Base-by-base conservation (phyloP, 2,329 filamentous ascomycete species). In the Fusarium sp. region DNA sequence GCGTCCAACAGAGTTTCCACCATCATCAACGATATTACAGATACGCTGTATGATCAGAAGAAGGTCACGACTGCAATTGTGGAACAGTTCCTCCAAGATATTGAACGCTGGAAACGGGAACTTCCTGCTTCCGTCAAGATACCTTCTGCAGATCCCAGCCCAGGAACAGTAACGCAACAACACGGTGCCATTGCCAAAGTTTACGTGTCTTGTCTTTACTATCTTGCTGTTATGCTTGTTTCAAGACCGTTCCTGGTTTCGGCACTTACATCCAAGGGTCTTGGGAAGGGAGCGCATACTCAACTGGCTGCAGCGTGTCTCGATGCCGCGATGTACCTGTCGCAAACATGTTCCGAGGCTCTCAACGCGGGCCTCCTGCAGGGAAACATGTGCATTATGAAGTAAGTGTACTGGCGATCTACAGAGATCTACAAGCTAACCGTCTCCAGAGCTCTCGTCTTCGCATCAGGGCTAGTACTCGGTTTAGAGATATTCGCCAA, bases 321-420 rank as follows among this genome's bases (percentile, higher is more conserved):
- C 1, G 86, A 89, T 60, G 86, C 88, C 0, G 87, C 87, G 0
- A 82, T 86, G 5, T 89, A 86, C 62, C 83, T 90, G 77, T 83
- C 86, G 2, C 86, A 89, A 56, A 87, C 86, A 23, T 89, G 87
- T 55, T 73, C 83, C 25, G 84, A 88, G 60, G 83, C 86, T 2
- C 78, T 84, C 16, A 82, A 82, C 14, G 81, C 84, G 5, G 79
- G 81, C 0, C 56, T 86, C 2, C 75, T 89, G 0, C 79, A 87
- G 18, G 83, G 83, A 14, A 89, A 89, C 60, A 89, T 90, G 88
- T 87, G 86, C 42, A 85, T 90, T 10, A 79, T 90, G 60, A 90
- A 90, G 87, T 88, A 78, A 78, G 85, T 72, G 1, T 8, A 11
- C 31, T 8, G 7, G 1, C 0, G 0, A 35, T 21, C 2, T 3